Evolutionary conservation across 2,329 filamentous ascomycete species (phyloP).

Genomic region (Neofusicoccum parvum): DNA sequence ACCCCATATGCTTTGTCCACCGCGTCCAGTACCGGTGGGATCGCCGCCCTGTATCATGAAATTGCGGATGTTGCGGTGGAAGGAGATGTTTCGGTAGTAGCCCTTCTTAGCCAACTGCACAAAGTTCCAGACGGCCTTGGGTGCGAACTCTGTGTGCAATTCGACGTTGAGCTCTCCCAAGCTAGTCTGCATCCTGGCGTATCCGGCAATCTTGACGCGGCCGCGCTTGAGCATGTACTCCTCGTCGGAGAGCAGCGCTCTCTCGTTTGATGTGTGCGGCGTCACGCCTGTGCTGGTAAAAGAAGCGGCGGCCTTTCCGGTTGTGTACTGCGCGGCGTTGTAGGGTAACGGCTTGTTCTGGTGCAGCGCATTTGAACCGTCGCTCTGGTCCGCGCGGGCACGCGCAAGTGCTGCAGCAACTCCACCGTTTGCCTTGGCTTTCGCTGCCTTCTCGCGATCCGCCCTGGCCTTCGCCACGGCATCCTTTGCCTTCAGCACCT

Average conservation of each 20-base stretch:
- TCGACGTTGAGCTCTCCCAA: slow-evolving; percentile 85
- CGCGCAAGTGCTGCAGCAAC: slow-evolving; percentile 27
- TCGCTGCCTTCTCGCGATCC: slow-evolving; percentile 57
- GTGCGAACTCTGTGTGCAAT: slow-evolving; percentile 86
- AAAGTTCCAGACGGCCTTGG: slow-evolving; percentile 97
- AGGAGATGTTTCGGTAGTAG: slow-evolving; percentile 81
- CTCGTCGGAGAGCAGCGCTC: slow-evolving; percentile 86
- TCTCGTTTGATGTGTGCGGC: slow-evolving; percentile 83
- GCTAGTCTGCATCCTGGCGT: slow-evolving; percentile 85
- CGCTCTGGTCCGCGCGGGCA: slow-evolving; percentile 29
- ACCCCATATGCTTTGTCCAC: slow-evolving; percentile 89
- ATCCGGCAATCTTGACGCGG: slow-evolving; percentile 86
- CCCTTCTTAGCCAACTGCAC: slow-evolving; percentile 83
- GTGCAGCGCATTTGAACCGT: neutral
- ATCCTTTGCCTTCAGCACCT: slow-evolving; percentile 88
- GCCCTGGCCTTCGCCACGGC: slow-evolving; percentile 88
- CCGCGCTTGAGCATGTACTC: slow-evolving; percentile 95
- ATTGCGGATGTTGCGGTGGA: slow-evolving; percentile 91
- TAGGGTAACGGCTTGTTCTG: slow-evolving; percentile 58
- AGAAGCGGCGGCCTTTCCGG: slow-evolving; percentile 85
- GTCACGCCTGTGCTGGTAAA: slow-evolving; percentile 95
- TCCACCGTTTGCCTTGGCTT: slow-evolving; percentile 29
- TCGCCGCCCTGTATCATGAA: slow-evolving; percentile 99
- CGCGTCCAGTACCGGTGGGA: slow-evolving; percentile 86
- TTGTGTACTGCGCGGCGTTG: slow-evolving; percentile 89